These are phyloP conservation scores for Pugionium cornutum DNA, from an alignment of 345 rosid species.

Conservation along the genomic window DNA sequence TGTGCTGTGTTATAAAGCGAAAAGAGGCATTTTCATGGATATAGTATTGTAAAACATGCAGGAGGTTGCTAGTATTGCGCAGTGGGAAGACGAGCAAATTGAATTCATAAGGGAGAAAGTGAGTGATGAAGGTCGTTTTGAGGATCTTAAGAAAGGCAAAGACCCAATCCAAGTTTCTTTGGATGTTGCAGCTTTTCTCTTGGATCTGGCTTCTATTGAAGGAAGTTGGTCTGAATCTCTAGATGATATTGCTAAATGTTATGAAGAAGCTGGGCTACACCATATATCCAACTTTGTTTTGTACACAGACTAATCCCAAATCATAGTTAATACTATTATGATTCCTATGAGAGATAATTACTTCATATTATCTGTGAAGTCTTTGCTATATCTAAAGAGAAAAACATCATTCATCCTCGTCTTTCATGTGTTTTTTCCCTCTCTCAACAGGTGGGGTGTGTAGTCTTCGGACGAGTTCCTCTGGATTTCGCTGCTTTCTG, in stretches of 20 bases:
- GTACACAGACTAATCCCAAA: slow-evolving; percentile 49
- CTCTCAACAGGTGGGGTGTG: slow-evolving; percentile 38
- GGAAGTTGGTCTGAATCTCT: slow-evolving; percentile 69
- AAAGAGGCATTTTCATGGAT: background rate
- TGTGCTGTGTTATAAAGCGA: background rate
- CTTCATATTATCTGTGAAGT: background rate
- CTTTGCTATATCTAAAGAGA: background rate
- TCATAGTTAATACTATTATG: background rate
- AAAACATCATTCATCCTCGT: background rate
- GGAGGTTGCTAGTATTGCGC: slow-evolving; percentile 76
- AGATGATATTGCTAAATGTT: slow-evolving; percentile 67
- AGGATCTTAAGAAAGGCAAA: slow-evolving; percentile 85
- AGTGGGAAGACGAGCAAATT: slow-evolving; percentile 92
- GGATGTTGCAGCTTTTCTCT: slow-evolving; percentile 81
- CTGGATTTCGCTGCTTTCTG: slow-evolving; percentile 32
- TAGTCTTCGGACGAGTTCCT: slow-evolving; percentile 42
- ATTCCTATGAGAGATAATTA: background rate
- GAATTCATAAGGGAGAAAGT: slow-evolving; percentile 82
- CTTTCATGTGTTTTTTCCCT: slow-evolving; percentile 23
- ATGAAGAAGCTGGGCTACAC: slow-evolving; percentile 62
- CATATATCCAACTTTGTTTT: slow-evolving; percentile 63
- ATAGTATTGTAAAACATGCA: slow-evolving; percentile 25
- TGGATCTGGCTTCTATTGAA: slow-evolving; percentile 87
- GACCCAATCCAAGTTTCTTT: slow-evolving; percentile 74
- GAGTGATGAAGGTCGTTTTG: slow-evolving; percentile 71